These are phyloP conservation scores for Aureobasidium leucospermi DNA, from an alignment of 2,329 filamentous ascomycete species.

Conservation along the genomic window DNA sequence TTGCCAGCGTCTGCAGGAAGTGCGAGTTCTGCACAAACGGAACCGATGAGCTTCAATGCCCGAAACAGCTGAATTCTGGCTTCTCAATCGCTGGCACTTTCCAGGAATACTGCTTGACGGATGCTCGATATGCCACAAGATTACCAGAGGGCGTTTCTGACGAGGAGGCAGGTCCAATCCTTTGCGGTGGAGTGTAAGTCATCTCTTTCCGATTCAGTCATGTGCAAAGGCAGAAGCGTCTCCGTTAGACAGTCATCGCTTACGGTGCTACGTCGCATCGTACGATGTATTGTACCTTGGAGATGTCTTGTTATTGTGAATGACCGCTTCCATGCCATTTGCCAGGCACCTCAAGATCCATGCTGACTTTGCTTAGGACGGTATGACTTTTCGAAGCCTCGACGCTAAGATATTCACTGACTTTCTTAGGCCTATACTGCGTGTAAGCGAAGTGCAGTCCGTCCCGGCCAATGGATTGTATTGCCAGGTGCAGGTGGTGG, in stretches of 20 bases:
- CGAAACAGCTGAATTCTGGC: conserved; percentile 30
- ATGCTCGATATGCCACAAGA: conserved; percentile 29
- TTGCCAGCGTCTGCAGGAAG: conserved; percentile 21
- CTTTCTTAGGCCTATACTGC: conserved; percentile 21
- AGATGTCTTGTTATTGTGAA: too few species aligned
- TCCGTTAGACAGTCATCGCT: too few species aligned
- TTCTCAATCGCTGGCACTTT: conserved; percentile 33
- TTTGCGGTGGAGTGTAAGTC: conserved; percentile 33
- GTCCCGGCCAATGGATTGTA: conserved; percentile 34
- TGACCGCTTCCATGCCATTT: too few species aligned
- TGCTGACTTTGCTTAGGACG: background rate
- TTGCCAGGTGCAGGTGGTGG: conserved; percentile 32
- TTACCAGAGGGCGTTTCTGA: conserved; percentile 31
- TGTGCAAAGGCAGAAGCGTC: too few species aligned
- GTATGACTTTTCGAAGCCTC: background rate
- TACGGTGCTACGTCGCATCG: too few species aligned
- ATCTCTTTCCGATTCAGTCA: background rate
- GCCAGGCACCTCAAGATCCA: too few species aligned
- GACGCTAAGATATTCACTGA: background rate
- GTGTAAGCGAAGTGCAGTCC: conserved; percentile 28
- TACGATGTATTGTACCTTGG: too few species aligned
- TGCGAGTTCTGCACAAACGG: conserved; percentile 29
- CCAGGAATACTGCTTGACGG: conserved; percentile 30
- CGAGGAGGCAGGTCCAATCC: conserved; percentile 32
- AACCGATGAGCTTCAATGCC: conserved; percentile 30